These are phyloP conservation scores for Sporobolomyces phaffii DNA, from an alignment of 768 basidiomycete genomes.

Conservation along the genomic window DNA sequence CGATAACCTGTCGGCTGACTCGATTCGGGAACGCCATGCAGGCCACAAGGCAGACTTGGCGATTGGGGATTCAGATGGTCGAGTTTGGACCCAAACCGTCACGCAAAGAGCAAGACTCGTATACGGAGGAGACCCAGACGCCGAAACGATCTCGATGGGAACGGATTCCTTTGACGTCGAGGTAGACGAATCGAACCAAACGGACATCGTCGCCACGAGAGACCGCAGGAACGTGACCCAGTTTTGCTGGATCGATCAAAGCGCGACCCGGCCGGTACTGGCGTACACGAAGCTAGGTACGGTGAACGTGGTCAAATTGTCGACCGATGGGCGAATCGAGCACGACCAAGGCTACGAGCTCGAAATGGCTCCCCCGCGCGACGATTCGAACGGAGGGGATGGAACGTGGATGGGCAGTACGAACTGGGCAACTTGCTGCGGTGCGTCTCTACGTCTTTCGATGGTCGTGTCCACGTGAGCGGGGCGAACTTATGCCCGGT, in stretches of 20 bases:
- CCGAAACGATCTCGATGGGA: no score
- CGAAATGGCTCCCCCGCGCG: background rate
- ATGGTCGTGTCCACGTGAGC: background rate
- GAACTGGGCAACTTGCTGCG: background rate
- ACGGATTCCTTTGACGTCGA: no score
- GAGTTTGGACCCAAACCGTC: background rate
- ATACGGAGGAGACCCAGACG: background rate
- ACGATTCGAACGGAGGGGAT: background rate
- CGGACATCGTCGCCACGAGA: background rate
- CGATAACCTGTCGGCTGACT: background rate
- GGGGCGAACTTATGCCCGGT: background rate
- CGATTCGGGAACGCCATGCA: no score
- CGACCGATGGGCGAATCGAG: background rate
- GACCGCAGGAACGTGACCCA: constrained; percentile 19
- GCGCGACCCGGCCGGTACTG: no score
- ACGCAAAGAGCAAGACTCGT: constrained; percentile 1
- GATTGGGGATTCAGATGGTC: constrained; percentile 4
- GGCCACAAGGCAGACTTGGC: background rate
- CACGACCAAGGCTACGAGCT: background rate
- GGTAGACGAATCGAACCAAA: background rate
- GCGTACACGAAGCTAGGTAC: constrained; percentile 28
- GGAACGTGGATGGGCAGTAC: background rate
- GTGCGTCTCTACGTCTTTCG: background rate
- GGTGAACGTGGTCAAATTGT: constrained; percentile 1
- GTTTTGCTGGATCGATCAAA: constrained; percentile 20